A percentile compares a stretch with the other conserved stretches of the same genome.
Conservation (phyloP, 805 yeast species). For the Pichia kluyveri region DNA sequence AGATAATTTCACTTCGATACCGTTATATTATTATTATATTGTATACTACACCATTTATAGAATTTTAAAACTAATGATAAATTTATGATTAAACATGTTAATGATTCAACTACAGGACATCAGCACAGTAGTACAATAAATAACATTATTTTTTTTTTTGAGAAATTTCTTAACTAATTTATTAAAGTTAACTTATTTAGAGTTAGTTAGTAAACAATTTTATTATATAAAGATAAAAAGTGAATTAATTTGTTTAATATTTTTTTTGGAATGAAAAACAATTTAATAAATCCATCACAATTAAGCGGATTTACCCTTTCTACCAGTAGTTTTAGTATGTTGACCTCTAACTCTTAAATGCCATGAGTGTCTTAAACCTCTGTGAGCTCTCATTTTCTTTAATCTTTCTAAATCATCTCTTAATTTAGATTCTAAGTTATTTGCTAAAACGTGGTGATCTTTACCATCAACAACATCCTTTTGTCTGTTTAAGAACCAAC, state of each 20-base stretch:
- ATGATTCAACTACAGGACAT: no score
- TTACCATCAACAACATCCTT: constrained; percentile 97
- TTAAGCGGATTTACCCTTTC: constrained; percentile 61
- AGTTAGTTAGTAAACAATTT: neutral
- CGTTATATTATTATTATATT: no score
- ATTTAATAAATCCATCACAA: neutral
- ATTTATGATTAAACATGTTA: no score
- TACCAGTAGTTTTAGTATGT: constrained; percentile 99
- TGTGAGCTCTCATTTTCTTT: constrained; percentile 99
- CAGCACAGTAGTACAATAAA: no score
- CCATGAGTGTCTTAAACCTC: constrained; percentile 99
- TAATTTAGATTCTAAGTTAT: constrained; percentile 97
- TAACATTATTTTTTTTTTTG: no score
- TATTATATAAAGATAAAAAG: neutral
- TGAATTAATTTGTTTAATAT: no score
- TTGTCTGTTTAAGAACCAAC: constrained; percentile 99
- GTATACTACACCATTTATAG: no score
- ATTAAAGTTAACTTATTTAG: neutral
- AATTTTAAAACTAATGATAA: no score
- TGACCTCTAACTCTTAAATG: constrained; percentile 99
- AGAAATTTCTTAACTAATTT: neutral
- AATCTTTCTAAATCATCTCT: constrained; percentile 99
- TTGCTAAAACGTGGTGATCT: constrained; percentile 97
- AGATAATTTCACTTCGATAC: no score
- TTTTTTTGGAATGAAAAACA: neutral